A percentile compares a stretch with the other conserved stretches of the same genome.
phyloP scores from a whole-genome alignment of 1,139 yeast species.

The Suhomyces choctaworum region DNA sequence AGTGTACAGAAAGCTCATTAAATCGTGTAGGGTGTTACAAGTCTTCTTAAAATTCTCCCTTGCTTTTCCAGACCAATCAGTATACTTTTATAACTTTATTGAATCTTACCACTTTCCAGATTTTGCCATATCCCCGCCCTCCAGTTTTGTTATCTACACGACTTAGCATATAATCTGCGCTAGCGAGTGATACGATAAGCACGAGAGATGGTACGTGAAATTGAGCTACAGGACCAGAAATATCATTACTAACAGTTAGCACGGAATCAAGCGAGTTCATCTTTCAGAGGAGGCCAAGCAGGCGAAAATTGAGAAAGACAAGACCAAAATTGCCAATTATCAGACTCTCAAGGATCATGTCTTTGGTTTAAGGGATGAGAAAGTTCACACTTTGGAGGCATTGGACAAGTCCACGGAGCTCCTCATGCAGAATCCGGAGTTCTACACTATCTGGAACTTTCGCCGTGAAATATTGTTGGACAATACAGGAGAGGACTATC shows the following conservation, averaged over 20 bases:
- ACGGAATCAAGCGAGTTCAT: conserved; percentile 65
- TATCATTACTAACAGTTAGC: conserved; percentile 33
- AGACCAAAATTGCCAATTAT: conserved; percentile 54
- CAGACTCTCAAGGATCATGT: conserved; percentile 45
- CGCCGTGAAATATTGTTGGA: conserved; percentile 67
- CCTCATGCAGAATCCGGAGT: conserved; percentile 74
- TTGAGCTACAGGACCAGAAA: neutral
- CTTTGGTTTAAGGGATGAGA: conserved; percentile 34
- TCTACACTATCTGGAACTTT: conserved; percentile 88
- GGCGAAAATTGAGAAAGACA: conserved; percentile 57
- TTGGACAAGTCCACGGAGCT: conserved; percentile 53
- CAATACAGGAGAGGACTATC: conserved; percentile 8
- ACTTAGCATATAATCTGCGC: too few species aligned
- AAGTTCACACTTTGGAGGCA: conserved; percentile 38
- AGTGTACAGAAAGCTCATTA: too few species aligned
- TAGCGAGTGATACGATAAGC: too few species aligned
- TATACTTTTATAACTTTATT: too few species aligned
- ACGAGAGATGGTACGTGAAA: neutral
- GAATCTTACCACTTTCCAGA: too few species aligned
- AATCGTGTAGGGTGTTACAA: too few species aligned
- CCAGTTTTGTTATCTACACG: too few species aligned
- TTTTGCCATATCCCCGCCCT: too few species aligned
- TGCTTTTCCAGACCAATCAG: too few species aligned
- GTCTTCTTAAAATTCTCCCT: too few species aligned
- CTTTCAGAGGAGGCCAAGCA: conserved; percentile 57